These are phyloP conservation scores for Endoconidiophora polonica DNA, from an alignment of 2,329 filamentous ascomycete genomes.

Conservation along the genomic window DNA sequence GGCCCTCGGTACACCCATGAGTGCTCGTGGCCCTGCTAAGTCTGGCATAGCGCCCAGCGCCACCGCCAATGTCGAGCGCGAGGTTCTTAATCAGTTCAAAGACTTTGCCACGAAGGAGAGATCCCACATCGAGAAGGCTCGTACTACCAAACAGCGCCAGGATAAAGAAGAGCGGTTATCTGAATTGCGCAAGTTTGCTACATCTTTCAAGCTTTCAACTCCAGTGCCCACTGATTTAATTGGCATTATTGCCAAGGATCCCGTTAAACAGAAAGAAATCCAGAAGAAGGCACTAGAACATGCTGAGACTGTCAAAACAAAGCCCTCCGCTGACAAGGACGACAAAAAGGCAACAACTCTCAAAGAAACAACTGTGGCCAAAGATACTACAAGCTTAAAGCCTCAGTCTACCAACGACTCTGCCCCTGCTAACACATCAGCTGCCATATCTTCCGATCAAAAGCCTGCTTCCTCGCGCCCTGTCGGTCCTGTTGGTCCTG, in stretches of 20 bases:
- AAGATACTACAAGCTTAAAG: background rate
- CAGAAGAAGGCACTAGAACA: slow-evolving; percentile 50
- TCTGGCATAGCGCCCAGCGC: slow-evolving; percentile 30
- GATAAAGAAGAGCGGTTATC: slow-evolving; percentile 89
- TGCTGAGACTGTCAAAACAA: slow-evolving; percentile 23
- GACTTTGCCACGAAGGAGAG: slow-evolving; percentile 43
- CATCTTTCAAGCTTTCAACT: slow-evolving; percentile 84
- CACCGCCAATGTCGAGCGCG: slow-evolving; percentile 43
- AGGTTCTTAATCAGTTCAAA: slow-evolving; percentile 47
- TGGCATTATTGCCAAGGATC: slow-evolving; percentile 90
- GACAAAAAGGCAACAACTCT: slow-evolving; percentile 30
- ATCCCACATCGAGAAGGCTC: slow-evolving; percentile 36
- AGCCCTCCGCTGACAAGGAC: slow-evolving; percentile 17
- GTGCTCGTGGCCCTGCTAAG: slow-evolving; percentile 26
- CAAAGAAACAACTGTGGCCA: slow-evolving; percentile 18
- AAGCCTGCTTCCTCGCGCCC: slow-evolving; percentile 1
- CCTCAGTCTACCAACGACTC: slow-evolving; percentile 16
- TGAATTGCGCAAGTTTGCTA: slow-evolving; percentile 87
- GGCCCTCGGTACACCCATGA: slow-evolving; percentile 20
- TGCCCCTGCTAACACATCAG: slow-evolving; percentile 21
- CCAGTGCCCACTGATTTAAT: slow-evolving; percentile 85
- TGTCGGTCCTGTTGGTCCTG: slow-evolving; percentile 24
- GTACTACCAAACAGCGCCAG: slow-evolving; percentile 41
- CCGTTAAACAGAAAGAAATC: slow-evolving; percentile 84
- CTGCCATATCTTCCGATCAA: slow-evolving; percentile 13